Evolutionary conservation across 1,139 yeast species (phyloP).

Genomic region (Candida albicans): DNA sequence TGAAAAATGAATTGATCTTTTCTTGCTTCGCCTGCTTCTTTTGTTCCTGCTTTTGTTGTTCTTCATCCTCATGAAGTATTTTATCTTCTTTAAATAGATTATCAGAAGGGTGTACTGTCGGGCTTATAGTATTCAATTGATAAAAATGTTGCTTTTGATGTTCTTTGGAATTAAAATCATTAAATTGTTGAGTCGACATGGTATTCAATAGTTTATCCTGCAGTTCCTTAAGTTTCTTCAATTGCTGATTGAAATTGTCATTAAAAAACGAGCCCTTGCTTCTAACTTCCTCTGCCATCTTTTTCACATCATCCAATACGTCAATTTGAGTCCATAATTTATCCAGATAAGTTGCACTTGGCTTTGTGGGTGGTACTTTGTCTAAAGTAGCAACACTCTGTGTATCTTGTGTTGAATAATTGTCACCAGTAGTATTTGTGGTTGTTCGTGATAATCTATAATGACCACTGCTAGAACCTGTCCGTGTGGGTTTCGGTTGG

Average conservation of each 20-base stretch:
- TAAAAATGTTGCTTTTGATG: conserved; percentile 36
- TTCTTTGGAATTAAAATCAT: conserved; percentile 17
- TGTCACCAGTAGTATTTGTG: conserved; percentile 23
- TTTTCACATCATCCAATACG: conserved; percentile 76
- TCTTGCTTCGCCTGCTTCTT: conserved; percentile 12
- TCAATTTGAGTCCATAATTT: conserved; percentile 87
- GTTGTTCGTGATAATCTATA: conserved; percentile 28
- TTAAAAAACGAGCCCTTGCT: conserved; percentile 62
- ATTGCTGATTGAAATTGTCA: conserved; percentile 54
- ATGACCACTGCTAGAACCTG: conserved; percentile 17
- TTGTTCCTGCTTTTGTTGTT: conserved; percentile 12
- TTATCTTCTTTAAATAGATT: conserved; percentile 9
- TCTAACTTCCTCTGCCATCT: conserved; percentile 58
- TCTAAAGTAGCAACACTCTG: conserved; percentile 42
- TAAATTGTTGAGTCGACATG: conserved; percentile 46
- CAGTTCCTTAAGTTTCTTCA: conserved; percentile 54
- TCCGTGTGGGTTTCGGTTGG: conserved; percentile 9
- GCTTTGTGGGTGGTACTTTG: conserved; percentile 47
- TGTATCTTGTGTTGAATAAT: conserved; percentile 18
- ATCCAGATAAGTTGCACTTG: conserved; percentile 64
- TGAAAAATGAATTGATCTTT: conserved; percentile 24
- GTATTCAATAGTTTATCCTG: conserved; percentile 62
- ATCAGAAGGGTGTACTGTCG: conserved; percentile 7
- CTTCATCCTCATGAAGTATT: conserved; percentile 10
- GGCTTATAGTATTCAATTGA: conserved; percentile 11